Evolutionary conservation across 106 monocot genomes (phyloP).

Genomic region (Chionographis japonica): DNA sequence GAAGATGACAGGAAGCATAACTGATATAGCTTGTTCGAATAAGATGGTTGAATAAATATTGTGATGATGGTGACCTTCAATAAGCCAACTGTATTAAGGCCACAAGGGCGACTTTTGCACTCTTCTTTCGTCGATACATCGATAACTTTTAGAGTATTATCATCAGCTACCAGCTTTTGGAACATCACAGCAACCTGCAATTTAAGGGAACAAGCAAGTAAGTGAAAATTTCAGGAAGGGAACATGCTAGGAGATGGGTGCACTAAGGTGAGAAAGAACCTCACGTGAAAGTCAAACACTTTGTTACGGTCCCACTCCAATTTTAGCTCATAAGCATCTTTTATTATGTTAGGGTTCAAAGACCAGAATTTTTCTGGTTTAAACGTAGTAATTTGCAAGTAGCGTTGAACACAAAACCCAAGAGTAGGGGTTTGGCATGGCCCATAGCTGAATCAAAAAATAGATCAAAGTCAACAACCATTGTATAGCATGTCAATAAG

Average conservation of each 20-base stretch:
- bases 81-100: constrained; percentile 91
- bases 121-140: constrained; percentile 75
- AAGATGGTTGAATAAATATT: background rate
- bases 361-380: constrained; percentile 97
- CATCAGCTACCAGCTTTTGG: constrained; percentile 73
- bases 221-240: background rate
- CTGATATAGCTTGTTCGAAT: background rate
- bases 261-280: constrained; percentile 17
- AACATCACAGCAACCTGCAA: constrained; percentile 85
- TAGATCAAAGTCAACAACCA: background rate
- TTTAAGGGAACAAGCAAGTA: constrained; percentile 13
- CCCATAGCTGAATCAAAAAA: constrained; percentile 73
- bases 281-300: constrained; percentile 83
- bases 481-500: too few relatives aligned
- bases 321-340: constrained; percentile 82
- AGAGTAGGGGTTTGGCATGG: constrained; percentile 98
- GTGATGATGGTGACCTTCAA: constrained; percentile 52
- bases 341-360: constrained; percentile 51
- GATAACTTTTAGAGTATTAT: constrained; percentile 57
- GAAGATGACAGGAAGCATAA: background rate
- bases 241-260: constrained; percentile 1
- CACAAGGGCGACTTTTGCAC: constrained; percentile 79
- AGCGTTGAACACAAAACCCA: constrained; percentile 93
- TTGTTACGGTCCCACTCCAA: constrained; percentile 85
- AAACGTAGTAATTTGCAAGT: constrained; percentile 90